Conservation (phyloP, 139 green algal genomes). For the Desmodesmus armatus region DNA sequence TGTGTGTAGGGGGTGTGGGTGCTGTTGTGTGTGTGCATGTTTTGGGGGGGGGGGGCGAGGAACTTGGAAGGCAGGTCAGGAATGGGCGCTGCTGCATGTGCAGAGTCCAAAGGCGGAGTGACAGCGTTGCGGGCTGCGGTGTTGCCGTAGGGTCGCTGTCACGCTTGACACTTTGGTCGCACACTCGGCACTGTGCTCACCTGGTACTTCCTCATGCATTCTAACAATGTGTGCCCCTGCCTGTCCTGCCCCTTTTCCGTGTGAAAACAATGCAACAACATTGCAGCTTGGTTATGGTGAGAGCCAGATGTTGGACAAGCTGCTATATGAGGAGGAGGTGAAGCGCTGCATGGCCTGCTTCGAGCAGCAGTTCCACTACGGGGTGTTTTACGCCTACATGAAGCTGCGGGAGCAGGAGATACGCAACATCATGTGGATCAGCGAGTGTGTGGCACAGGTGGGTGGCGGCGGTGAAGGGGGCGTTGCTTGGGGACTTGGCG, state of each 20-base stretch:
- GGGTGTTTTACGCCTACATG: slow-evolving; percentile 93
- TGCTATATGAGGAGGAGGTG: slow-evolving; percentile 96
- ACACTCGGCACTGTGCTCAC: not conserved
- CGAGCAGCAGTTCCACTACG: slow-evolving; percentile 95
- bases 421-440: slow-evolving; percentile 96
- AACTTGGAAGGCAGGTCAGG: too few relatives aligned
- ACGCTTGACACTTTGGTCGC: too few relatives aligned
- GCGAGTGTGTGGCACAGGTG: slow-evolving; percentile 87
- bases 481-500: not conserved
- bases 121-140: too few relatives aligned
- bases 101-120: too few relatives aligned
- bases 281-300: slow-evolving; percentile 90
- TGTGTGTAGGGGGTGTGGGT: too few relatives aligned
- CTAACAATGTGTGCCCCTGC: not conserved
- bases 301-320: slow-evolving; percentile 93
- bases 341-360: slow-evolving; percentile 79
- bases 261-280: not conserved
- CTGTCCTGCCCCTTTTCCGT: not conserved
- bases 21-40: too few relatives aligned
- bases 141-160: too few relatives aligned
- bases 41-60: too few relatives aligned
- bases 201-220: not conserved
- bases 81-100: too few relatives aligned
- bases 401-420: slow-evolving; percentile 94
- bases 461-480: not conserved